Percentiles rank a stretch among this genome's conserved stretches.
These are phyloP conservation scores for Phlyctochytrium planicorne DNA, from an alignment of 192 early-diverging fungal species.

Conservation along the genomic window DNA sequence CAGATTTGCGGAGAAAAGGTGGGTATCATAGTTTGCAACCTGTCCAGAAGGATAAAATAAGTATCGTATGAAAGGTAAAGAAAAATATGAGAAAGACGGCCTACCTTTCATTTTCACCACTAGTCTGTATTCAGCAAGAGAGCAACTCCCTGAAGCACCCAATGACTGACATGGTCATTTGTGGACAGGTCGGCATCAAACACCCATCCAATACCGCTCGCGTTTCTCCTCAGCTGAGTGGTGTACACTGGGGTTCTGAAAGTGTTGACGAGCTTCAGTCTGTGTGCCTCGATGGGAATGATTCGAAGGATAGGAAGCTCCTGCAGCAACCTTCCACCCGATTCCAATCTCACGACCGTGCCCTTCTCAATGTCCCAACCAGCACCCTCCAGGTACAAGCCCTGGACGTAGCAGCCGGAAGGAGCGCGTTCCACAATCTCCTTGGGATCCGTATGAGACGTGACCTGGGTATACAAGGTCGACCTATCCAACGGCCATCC, in stretches of 20 bases:
- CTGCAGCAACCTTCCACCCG: slow-evolving; percentile 52
- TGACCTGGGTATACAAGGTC: slow-evolving; percentile 64
- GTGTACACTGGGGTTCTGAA: slow-evolving; percentile 67
- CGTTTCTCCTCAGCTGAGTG: slow-evolving; percentile 59
- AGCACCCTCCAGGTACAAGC: slow-evolving; percentile 61
- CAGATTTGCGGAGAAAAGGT: too few relatives aligned
- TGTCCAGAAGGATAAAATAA: too few relatives aligned
- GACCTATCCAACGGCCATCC: slow-evolving; percentile 62
- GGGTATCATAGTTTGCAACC: too few relatives aligned
- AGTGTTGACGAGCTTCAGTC: slow-evolving; percentile 61
- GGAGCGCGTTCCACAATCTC: slow-evolving; percentile 53
- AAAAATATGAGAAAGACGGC: too few relatives aligned
- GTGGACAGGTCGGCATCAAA: slow-evolving; percentile 63
- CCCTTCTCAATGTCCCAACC: slow-evolving; percentile 54
- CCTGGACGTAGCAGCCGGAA: slow-evolving; percentile 60
- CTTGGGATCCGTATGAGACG: slow-evolving; percentile 48
- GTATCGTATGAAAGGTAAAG: too few relatives aligned
- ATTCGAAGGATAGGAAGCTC: slow-evolving; percentile 61
- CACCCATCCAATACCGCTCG: slow-evolving; percentile 62
- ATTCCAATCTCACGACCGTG: slow-evolving; percentile 47
- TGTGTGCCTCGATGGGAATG: slow-evolving; percentile 59
- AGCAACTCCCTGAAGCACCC: slow-evolving; percentile 61
- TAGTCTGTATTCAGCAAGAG: slow-evolving; percentile 58
- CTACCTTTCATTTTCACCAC: too few relatives aligned
- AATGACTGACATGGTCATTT: slow-evolving; percentile 56